These are phyloP conservation scores for Plasmodium berghei DNA, from an alignment of 169 alveolate species.

Conservation along the genomic window DNA sequence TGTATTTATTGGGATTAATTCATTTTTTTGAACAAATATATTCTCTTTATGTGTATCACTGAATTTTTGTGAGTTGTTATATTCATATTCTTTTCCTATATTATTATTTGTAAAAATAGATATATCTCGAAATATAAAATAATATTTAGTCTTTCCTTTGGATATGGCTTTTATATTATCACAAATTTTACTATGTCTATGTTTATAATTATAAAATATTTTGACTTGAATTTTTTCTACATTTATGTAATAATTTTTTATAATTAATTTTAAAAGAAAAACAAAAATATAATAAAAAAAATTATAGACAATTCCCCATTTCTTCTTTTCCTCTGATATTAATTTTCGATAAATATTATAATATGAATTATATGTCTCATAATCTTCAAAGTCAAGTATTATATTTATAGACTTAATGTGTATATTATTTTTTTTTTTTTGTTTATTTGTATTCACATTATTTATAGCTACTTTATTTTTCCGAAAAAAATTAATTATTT, in stretches of 20 bases:
- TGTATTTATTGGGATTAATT: neutral
- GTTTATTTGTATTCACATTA: neutral
- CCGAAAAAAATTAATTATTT: slow-evolving; percentile 6
- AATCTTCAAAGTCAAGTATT: slow-evolving; percentile 13
- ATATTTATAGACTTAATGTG: slow-evolving; percentile 19
- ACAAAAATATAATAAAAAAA: slow-evolving; percentile 11
- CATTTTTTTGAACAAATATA: too few species aligned
- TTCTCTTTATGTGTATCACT: too few species aligned
- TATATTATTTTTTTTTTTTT: slow-evolving; percentile 18
- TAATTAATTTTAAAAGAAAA: slow-evolving; percentile 19
- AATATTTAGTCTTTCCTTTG: slow-evolving; percentile 8
- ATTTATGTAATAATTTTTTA: slow-evolving; percentile 27
- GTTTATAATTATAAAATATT: slow-evolving; percentile 37
- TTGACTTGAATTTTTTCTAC: slow-evolving; percentile 20
- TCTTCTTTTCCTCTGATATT: neutral
- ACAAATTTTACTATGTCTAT: slow-evolving; percentile 36
- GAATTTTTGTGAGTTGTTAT: neutral
- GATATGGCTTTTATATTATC: slow-evolving; percentile 6
- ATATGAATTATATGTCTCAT: slow-evolving; percentile 23
- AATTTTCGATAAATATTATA: slow-evolving; percentile 26
- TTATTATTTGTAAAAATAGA: neutral
- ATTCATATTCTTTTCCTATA: neutral
- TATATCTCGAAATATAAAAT: slow-evolving; percentile 16
- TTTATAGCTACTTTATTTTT: slow-evolving; percentile 2
- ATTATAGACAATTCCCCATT: neutral